phyloP scores from a whole-genome alignment of 2,329 filamentous ascomycete species.

The Penicillium glabrum region DNA sequence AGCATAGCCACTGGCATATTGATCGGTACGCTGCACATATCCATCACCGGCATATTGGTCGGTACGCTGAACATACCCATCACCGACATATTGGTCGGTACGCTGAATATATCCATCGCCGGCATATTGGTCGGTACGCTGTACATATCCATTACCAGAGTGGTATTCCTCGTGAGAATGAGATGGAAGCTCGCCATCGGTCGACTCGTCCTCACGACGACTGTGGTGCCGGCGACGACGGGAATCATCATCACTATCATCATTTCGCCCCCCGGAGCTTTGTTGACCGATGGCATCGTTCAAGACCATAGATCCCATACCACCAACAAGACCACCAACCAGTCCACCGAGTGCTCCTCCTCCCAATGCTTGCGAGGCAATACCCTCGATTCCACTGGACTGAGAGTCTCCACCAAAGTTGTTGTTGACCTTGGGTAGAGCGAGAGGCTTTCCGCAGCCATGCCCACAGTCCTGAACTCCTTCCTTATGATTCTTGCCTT shows the following conservation, averaged over 20 bases:
- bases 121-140: neutral
- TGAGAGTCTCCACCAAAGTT: conserved; percentile 20
- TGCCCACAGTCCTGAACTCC: conserved; percentile 82
- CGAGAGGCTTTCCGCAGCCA: conserved; percentile 76
- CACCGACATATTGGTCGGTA: neutral
- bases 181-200: neutral
- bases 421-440: conserved; percentile 63
- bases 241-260: conserved; percentile 6
- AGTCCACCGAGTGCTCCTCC: conserved; percentile 69
- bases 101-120: conserved; percentile 6
- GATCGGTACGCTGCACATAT: neutral
- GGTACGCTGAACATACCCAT: conserved; percentile 2
- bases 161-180: conserved; percentile 11
- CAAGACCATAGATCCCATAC: conserved; percentile 61
- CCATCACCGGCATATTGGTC: conserved; percentile 3
- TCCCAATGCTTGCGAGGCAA: conserved; percentile 61
- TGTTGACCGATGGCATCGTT: conserved; percentile 46
- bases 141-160: conserved; percentile 7
- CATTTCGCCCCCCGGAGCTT: conserved; percentile 8
- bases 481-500: conserved; percentile 81
- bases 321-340: conserved; percentile 65
- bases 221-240: neutral
- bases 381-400: conserved; percentile 44
- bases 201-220: neutral
- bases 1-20: neutral